Conservation (phyloP, 2,329 filamentous ascomycete species). For the Trichoderma breve region DNA sequence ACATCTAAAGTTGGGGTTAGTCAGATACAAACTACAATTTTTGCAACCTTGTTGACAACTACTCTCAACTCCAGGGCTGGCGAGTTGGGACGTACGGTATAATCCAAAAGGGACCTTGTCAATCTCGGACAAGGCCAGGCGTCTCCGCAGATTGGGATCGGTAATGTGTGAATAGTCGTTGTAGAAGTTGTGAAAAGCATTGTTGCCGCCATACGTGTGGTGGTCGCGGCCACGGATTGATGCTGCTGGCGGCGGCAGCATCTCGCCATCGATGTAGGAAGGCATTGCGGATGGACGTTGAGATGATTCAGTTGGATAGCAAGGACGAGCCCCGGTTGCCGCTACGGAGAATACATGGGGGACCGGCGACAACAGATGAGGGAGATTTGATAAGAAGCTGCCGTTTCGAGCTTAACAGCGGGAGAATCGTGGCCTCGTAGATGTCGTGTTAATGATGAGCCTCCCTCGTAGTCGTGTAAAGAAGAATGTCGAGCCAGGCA, state of each 20-base stretch:
- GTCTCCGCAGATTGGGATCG: slow-evolving; percentile 73
- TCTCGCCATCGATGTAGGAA: slow-evolving; percentile 37
- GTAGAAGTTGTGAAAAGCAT: slow-evolving; percentile 72
- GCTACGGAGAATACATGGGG: slow-evolving; percentile 20
- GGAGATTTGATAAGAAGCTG: background rate
- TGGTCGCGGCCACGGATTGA: slow-evolving; percentile 29
- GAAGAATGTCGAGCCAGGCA: background rate
- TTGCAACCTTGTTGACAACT: background rate
- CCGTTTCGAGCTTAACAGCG: background rate
- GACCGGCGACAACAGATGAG: background rate
- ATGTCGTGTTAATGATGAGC: background rate
- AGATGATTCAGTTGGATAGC: background rate
- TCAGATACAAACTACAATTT: background rate
- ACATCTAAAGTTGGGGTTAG: slow-evolving; percentile 47
- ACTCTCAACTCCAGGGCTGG: background rate
- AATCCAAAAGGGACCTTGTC: slow-evolving; percentile 75
- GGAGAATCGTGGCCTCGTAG: background rate
- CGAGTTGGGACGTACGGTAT: slow-evolving; percentile 50
- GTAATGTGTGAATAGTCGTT: slow-evolving; percentile 64
- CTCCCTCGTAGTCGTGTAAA: background rate
- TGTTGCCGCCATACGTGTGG: slow-evolving; percentile 60
- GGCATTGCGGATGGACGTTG: slow-evolving; percentile 29
- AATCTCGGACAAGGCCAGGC: slow-evolving; percentile 74
- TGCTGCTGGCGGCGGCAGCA: slow-evolving; percentile 43
- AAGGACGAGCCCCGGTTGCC: slow-evolving; percentile 21